These are phyloP conservation scores for Leccinum broughii DNA, from an alignment of 768 basidiomycete species.

Conservation along the genomic window DNA sequence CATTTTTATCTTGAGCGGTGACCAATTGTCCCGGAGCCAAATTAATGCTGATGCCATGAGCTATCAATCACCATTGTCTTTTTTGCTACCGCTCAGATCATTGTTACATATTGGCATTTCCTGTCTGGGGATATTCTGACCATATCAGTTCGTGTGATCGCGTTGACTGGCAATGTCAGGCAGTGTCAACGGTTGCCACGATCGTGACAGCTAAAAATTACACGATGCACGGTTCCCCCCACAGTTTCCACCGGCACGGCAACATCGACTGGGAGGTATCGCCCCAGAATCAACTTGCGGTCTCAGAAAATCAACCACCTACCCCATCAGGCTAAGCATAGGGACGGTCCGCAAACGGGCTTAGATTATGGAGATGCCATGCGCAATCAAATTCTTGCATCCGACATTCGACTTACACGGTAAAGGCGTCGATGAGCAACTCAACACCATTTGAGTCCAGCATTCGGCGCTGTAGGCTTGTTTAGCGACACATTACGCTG, in stretches of 20 bases:
- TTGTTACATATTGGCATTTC: constrained; percentile 4
- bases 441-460: neutral
- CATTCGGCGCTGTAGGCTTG: neutral
- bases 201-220: neutral
- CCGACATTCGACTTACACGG: neutral
- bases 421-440: neutral
- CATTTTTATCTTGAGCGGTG: neutral
- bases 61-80: neutral
- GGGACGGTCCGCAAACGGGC: neutral
- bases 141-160: neutral
- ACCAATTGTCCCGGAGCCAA: neutral
- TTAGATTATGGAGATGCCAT: neutral
- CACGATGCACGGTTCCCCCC: neutral
- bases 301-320: neutral
- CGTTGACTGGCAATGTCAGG: neutral
- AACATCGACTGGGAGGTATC: neutral
- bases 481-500: neutral
- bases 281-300: neutral
- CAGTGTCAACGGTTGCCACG: constrained; percentile 1
- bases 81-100: constrained; percentile 2
- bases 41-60: neutral
- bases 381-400: neutral
- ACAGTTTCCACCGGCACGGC: neutral
- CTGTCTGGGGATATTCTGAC: constrained; percentile 3
- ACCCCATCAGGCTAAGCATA: neutral